phyloP scores from a whole-genome alignment of 768 basidiomycete species.

The Pilatotrama ljubarskyi region DNA sequence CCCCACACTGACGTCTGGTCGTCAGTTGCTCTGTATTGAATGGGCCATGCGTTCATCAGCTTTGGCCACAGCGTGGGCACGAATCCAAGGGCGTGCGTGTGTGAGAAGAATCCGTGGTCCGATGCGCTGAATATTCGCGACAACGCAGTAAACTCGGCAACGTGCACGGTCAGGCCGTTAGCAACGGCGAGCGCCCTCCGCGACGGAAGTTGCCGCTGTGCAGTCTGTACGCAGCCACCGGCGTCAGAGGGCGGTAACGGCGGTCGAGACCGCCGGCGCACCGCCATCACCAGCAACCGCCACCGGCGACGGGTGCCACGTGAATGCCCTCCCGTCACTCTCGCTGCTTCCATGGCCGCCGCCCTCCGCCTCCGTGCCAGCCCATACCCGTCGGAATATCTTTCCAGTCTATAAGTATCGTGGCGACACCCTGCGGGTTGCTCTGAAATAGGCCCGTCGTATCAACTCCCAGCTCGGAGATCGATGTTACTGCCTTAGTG shows the following conservation, averaged over 20 bases:
- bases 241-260: conserved; percentile 2
- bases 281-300: conserved; percentile 12
- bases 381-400: too few relatives aligned
- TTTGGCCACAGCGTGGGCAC: neutral
- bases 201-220: conserved; percentile 4
- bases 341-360: too few relatives aligned
- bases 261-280: conserved; percentile 7
- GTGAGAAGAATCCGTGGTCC: neutral
- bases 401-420: too few relatives aligned
- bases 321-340: neutral
- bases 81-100: too few relatives aligned
- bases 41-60: neutral
- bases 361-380: too few relatives aligned
- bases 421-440: neutral
- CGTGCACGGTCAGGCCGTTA: neutral
- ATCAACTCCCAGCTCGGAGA: neutral
- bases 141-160: neutral
- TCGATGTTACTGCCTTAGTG: neutral
- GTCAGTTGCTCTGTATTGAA: neutral
- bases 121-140: neutral
- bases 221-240: conserved; percentile 5
- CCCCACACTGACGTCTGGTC: conserved; percentile 19
- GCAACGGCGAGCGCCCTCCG: conserved; percentile 6
- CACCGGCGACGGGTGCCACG: neutral
- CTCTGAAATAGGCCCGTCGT: neutral